Evolutionary conservation across 352 stramenopile species (phyloP), one percentile per base, ranked within the genome.

Genomic region (Phytophthora pini): DNA sequence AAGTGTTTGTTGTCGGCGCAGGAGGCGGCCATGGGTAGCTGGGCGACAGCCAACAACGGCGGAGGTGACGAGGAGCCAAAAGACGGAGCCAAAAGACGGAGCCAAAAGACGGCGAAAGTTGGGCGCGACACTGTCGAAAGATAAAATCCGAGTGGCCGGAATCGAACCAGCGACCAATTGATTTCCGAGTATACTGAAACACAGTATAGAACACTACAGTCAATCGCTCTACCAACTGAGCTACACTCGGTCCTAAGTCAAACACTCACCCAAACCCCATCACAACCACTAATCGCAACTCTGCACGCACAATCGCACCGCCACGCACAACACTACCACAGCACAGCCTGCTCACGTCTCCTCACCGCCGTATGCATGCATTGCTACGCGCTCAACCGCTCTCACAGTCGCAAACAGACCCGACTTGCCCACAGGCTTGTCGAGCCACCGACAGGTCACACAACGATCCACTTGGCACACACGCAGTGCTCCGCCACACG

Each of bases 201-300:
- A 40, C 34, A 40, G 34, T 40, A 39, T 53, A 53, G 46, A 53
- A 39, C 46, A 53, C 46, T 53, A 41, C 46, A 53, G 46, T 53
- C 46, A 53, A 53, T 53, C 46, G 46, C 46, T 53, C 46, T 53
- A 53, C 46, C 46, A 40, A 40, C 34, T 40, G 34, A 40, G 34
- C 34, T 40, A 40, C 34, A 40, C 34, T 40, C 34, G 34, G 34
- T 40, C 34, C 34, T 40, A 40, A 40, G 9, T 40, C 34, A 40
- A 40, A 4, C 9, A 40, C 34, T 31, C 34, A 40, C 34, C 7
- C 34, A 40, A 40, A 15, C 9, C 0, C 13, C 34, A 15, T 40
- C 34, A 40, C 27, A 40, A 40, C 6, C 34, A 15, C 10, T 11
- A 15, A 20, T 20, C 17, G 17, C 17, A 20, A 20, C 17, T 20